Evolutionary conservation across 139 green algal genomes (phyloP), one percentile per base, ranked within the genome.

Genomic region (Micractinium conductrix): DNA sequence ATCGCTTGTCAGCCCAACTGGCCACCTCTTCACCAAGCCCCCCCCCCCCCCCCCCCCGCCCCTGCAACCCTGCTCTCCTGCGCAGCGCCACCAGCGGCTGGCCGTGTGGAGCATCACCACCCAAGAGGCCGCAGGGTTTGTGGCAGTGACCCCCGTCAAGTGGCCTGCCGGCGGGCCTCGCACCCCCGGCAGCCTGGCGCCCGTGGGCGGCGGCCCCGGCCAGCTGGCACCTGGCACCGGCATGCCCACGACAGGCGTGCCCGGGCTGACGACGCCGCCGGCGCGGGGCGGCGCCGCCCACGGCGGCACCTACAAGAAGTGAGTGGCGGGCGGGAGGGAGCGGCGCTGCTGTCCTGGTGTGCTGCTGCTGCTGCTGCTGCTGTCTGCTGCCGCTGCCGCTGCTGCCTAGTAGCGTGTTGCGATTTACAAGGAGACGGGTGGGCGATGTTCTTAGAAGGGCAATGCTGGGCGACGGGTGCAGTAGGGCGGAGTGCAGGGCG

Each of bases 81-180:
- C 60, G 78, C 78, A 83, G 78, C 38, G 78, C 24, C 42, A 73
- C n/a, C 58, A 42, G 26, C 78, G 78, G 14, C 58, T 83, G 40
- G 58, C 80, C 12, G 26, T 85, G 35, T 85, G 80, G 80, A 85
- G 48, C 69, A 73, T 85, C 48, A 80, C 19, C 50, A 85, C 69
- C 4, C 69, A 79, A 35, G n/a, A 55, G 26, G 68, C 48, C 16
- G 37, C 42, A 16, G 80, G 80, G 4, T 85, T 85, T 79, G 80
- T 85, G 37, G 80, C 80, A 1, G 80, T 85, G 26, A 85, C 80
- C 6, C 80, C 80, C 16, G 69, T 85, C 69, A 68, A 38, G 19
- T 85, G 80, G 80, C 80, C 80, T 2, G 80, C 67, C 74, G 45
- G 53, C 24, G 62, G 62, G 1, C 37, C 60, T 7, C n/a, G 60